Conservation (phyloP, 768 basidiomycete species). For the Clitopilus passeckerianus region DNA sequence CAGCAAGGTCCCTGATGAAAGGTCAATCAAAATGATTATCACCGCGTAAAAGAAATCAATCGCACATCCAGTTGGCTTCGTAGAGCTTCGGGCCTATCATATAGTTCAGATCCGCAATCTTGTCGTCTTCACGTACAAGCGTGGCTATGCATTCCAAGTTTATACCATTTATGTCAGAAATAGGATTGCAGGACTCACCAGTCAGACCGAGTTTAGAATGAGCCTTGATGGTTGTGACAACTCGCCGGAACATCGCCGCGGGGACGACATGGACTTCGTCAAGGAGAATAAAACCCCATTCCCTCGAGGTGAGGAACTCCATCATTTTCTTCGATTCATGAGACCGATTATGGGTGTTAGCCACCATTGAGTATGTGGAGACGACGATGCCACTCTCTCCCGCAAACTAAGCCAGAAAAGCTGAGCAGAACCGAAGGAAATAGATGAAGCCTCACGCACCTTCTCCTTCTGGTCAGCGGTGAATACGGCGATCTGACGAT, state of each 20-base stretch:
- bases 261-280: conserved; percentile 99
- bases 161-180: neutral
- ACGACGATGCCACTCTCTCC: conserved; percentile 98
- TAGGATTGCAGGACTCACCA: conserved; percentile 41
- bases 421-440: conserved; percentile 4
- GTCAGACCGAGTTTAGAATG: conserved; percentile 98
- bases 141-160: conserved; percentile 56
- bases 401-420: conserved; percentile 60
- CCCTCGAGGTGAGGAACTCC: conserved; percentile 96
- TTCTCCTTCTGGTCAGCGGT: conserved; percentile 98
- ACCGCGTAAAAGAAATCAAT: conserved; percentile 5
- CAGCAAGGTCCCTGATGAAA: conserved; percentile 75
- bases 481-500: conserved; percentile 94
- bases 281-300: conserved; percentile 97
- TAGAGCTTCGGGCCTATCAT: conserved; percentile 99
- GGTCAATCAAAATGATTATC: conserved; percentile 10
- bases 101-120: conserved; percentile 97
- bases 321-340: conserved; percentile 99
- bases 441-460: conserved; percentile 33
- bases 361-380: conserved; percentile 99
- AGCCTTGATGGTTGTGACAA: conserved; percentile 97
- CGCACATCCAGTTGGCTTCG: conserved; percentile 98
- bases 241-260: conserved; percentile 96
- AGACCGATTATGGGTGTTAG: conserved; percentile 97
- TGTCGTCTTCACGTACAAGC: conserved; percentile 97